Evolutionary conservation across 441 rosid species (phyloP).

Genomic region (Adansonia grandidieri): DNA sequence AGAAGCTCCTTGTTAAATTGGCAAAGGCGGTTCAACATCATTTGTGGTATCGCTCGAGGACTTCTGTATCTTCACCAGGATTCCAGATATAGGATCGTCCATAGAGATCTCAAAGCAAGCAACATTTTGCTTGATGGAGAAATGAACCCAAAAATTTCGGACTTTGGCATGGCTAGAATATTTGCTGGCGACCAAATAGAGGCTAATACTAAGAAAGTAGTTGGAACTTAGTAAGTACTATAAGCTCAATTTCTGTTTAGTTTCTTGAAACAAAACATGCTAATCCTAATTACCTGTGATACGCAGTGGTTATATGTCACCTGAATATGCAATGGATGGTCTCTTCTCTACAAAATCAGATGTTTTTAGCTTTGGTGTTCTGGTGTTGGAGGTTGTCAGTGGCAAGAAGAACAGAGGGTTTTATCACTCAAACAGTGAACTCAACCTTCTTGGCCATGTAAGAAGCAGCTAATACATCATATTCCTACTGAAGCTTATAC

Average conservation of each 20-base stretch:
- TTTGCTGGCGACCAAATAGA: constrained; percentile 54
- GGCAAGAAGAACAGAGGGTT: constrained; percentile 77
- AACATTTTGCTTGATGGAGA: constrained; percentile 67
- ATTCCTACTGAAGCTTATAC: background rate
- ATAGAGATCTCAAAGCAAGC: constrained; percentile 69
- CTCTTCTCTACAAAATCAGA: constrained; percentile 70
- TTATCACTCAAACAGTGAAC: constrained; percentile 44
- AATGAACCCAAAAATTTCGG: constrained; percentile 68
- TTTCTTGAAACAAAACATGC: background rate
- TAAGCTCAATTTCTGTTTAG: background rate
- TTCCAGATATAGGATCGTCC: constrained; percentile 66
- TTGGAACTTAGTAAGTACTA: constrained; percentile 58
- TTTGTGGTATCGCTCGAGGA: constrained; percentile 65
- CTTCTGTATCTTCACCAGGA: constrained; percentile 76
- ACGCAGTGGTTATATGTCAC: constrained; percentile 81
- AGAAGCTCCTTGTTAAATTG: constrained; percentile 35
- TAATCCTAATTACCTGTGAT: background rate
- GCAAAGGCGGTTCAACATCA: constrained; percentile 52
- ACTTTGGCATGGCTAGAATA: constrained; percentile 71
- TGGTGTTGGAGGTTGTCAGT: constrained; percentile 67
- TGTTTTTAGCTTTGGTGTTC: constrained; percentile 74
- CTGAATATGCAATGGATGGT: constrained; percentile 82
- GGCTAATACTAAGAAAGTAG: constrained; percentile 59
- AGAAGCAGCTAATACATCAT: constrained; percentile 43
- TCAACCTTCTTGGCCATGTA: constrained; percentile 70